Conservation (phyloP, 768 basidiomycete genomes). For the Suillus spraguei region DNA sequence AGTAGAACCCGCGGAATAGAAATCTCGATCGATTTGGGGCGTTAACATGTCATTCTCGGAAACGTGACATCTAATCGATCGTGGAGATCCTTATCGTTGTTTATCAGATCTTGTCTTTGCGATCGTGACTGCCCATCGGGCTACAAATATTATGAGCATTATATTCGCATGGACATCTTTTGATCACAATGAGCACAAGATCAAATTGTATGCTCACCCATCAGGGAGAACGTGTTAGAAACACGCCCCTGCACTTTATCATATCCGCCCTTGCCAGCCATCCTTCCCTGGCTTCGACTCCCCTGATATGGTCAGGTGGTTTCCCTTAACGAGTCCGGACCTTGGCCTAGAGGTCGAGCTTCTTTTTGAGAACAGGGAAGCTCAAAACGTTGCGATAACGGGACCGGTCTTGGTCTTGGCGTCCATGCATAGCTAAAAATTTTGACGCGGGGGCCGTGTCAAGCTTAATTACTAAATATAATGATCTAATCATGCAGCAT, state of each 20-base stretch:
- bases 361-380: constrained; percentile 56
- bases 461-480: too few species aligned
- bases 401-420: background rate
- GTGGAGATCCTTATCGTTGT: background rate
- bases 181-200: too few species aligned
- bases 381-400: constrained; percentile 52
- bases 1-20: background rate
- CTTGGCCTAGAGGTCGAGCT: constrained; percentile 53
- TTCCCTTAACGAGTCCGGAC: constrained; percentile 36
- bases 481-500: too few species aligned
- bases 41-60: background rate
- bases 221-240: constrained; percentile 45
- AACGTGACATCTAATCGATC: constrained; percentile 10
- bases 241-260: constrained; percentile 42
- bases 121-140: too few species aligned
- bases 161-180: too few species aligned
- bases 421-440: too few species aligned
- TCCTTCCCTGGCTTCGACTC: constrained; percentile 41
- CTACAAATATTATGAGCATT: too few species aligned
- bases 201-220: constrained; percentile 26
- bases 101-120: constrained; percentile 12
- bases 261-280: constrained; percentile 34
- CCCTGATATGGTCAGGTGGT: constrained; percentile 52
- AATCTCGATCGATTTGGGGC: constrained; percentile 4
- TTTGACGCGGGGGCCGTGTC: too few species aligned